Evolutionary conservation across 2,329 filamentous ascomycete genomes (phyloP).

Genomic region (Aureobasidium sp.): DNA sequence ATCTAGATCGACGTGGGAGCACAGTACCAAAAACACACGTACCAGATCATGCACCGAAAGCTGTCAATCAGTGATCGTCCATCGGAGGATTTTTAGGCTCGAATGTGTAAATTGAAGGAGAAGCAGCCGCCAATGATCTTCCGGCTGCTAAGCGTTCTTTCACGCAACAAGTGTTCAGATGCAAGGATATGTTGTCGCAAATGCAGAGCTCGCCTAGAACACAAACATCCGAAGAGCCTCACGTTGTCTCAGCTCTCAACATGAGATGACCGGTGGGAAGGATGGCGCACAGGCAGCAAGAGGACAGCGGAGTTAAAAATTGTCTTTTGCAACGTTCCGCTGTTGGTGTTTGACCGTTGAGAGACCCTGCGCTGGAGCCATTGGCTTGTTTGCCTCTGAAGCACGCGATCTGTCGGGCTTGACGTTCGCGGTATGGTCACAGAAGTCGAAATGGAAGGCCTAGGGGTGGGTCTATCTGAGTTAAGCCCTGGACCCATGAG

Average conservation of each 20-base stretch:
- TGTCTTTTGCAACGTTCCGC: conserved; percentile 3
- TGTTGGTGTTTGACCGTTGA: conserved; percentile 3
- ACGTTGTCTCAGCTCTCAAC: not conserved
- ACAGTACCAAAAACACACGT: not conserved
- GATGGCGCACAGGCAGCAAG: not conserved
- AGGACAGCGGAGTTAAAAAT: not conserved
- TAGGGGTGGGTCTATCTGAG: not conserved
- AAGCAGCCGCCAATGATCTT: not conserved
- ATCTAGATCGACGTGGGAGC: not conserved
- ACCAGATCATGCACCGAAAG: not conserved
- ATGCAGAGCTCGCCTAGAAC: not conserved
- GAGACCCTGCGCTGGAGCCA: not conserved
- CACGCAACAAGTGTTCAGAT: not conserved
- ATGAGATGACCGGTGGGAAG: not conserved
- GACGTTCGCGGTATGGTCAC: not conserved
- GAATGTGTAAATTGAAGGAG: not conserved
- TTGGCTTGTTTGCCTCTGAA: not conserved
- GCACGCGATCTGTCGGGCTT: not conserved
- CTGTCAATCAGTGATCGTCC: not conserved
- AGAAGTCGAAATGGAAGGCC: not conserved
- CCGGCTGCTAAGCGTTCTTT: not conserved
- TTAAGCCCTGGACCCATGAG: not conserved
- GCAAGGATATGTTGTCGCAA: not conserved
- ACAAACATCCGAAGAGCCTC: not conserved
- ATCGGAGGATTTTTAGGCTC: not conserved